Base-by-base conservation (phyloP, 495 filamentous ascomycete genomes). In the Ramalina peruviana region DNA sequence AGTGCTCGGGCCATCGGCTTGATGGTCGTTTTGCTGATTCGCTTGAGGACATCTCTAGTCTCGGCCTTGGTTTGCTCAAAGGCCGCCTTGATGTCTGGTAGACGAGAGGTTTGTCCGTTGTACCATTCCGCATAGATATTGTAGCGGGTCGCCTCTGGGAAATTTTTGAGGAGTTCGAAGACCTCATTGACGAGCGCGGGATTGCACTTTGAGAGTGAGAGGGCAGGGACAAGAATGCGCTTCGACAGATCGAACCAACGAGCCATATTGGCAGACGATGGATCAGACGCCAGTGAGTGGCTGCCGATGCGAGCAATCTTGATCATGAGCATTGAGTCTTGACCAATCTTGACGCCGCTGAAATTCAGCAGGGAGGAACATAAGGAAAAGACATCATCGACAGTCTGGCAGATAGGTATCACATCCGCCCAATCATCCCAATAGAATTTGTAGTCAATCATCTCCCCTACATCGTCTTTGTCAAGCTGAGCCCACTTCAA, bases 391-490 rank as follows among this genome's bases (percentile, higher is more conserved):
- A 99, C 72, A 59, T 99, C 92, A 55, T 94, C 87, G 6, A 94
- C 76, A 3, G 71, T 82, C 60, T 94, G 88, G 59, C 92, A 97
- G 10, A 94, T 66, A 2, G 93, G 93, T 26, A 97, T 72, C 54
- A 88, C 90, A 54, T 97, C 90, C 10, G 83, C 73, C 93, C 93
- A 99, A 48, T 97, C 89, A 51, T 96, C 90, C 81, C 88, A 95
- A 65, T 97, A 99, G 62, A 93, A 97, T 23, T 83, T 75, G 59
- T 94, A 95, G 43, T 80, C 76, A 4, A 72, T 75, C 6, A 80
- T 82, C 58, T 88, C 85, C 37, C 74, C 77, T 6, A 71, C 76
- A 53, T 88, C 87, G 44, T 73, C 73, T 53, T 76, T 79, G 51
- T 94, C 88, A 13, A 86, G 70, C 55, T 82, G 78, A 17, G 87